Conservation (phyloP, 306 rosid species). For the Parietaria judaica region DNA sequence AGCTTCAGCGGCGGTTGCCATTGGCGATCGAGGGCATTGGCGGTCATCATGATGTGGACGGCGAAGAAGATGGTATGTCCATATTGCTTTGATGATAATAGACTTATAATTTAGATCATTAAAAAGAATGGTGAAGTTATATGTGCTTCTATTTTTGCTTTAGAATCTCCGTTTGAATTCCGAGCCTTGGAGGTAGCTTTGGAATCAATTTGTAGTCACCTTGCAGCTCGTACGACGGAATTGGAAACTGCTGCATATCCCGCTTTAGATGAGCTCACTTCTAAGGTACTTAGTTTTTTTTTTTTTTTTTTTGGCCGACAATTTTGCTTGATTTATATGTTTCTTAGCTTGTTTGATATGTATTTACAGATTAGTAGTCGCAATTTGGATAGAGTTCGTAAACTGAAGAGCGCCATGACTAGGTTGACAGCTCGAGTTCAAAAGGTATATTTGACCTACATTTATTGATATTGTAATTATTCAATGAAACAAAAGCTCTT, state of each 20-base stretch:
- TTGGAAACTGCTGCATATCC: slow-evolving; percentile 93
- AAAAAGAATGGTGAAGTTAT: neutral
- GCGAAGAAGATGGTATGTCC: slow-evolving; percentile 77
- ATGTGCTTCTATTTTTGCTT: slow-evolving; percentile 16
- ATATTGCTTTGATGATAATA: neutral
- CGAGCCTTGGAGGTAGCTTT: slow-evolving; percentile 92
- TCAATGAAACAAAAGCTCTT: neutral
- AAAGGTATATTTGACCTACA: slow-evolving; percentile 41
- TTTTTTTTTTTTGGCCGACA: slow-evolving; percentile 4
- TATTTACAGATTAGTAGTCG: slow-evolving; percentile 78
- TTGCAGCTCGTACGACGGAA: slow-evolving; percentile 88
- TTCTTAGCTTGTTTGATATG: neutral
- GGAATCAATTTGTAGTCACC: slow-evolving; percentile 95
- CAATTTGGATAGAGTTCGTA: slow-evolving; percentile 95
- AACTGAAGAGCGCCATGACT: slow-evolving; percentile 93
- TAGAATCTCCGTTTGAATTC: slow-evolving; percentile 94
- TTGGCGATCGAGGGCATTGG: slow-evolving; percentile 33
- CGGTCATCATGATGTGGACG: slow-evolving; percentile 47
- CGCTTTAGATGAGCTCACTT: slow-evolving; percentile 88
- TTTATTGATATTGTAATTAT: too few relatives aligned
- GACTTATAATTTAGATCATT: slow-evolving; percentile 12
- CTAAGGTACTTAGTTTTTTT: slow-evolving; percentile 44
- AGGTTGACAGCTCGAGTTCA: slow-evolving; percentile 97
- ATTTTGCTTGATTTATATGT: slow-evolving; percentile 1
- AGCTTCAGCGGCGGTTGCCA: slow-evolving; percentile 81